Evolutionary conservation across 345 rosid genomes (phyloP).

Genomic region (Raphanus sativus): DNA sequence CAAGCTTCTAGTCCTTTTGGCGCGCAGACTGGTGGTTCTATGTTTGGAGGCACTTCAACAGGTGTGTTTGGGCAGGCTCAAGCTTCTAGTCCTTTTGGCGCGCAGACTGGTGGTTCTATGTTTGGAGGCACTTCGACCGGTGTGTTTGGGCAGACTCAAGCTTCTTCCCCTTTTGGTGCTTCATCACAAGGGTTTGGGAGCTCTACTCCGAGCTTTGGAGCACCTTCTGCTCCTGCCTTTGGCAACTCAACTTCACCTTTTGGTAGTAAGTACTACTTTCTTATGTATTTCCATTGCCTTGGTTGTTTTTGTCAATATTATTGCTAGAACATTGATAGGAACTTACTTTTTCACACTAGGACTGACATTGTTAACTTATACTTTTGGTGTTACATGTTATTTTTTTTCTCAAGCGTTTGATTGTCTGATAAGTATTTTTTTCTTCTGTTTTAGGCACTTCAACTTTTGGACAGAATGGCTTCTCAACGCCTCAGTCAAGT

Average conservation of each 20-base stretch:
- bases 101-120: constrained; percentile 72
- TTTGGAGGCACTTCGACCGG: constrained; percentile 93
- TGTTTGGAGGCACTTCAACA: constrained; percentile 86
- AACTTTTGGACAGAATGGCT: constrained; percentile 79
- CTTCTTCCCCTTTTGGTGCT: constrained; percentile 80
- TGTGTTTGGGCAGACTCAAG: constrained; percentile 67
- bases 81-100: constrained; percentile 63
- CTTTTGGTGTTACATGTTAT: not conserved
- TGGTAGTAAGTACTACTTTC: constrained; percentile 61
- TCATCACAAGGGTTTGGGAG: constrained; percentile 74
- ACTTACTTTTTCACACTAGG: not conserved
- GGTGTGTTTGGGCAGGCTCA: constrained; percentile 62
- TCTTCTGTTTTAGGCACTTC: constrained; percentile 51
- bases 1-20: constrained; percentile 71
- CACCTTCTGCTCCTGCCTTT: constrained; percentile 68
- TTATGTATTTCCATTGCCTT: no score
- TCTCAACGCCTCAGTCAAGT: constrained; percentile 60
- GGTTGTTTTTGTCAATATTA: not conserved
- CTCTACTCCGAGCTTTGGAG: constrained; percentile 63
- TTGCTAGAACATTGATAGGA: not conserved
- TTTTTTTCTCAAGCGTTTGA: constrained; percentile 4
- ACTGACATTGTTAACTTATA: not conserved
- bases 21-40: constrained; percentile 68
- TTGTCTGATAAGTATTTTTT: not conserved
- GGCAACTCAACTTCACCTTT: constrained; percentile 67